A percentile compares a stretch with the other conserved stretches of the same genome.
Evolutionary conservation across 2,329 filamentous ascomycete species (phyloP).

Genomic region (Claviceps purpurea): DNA sequence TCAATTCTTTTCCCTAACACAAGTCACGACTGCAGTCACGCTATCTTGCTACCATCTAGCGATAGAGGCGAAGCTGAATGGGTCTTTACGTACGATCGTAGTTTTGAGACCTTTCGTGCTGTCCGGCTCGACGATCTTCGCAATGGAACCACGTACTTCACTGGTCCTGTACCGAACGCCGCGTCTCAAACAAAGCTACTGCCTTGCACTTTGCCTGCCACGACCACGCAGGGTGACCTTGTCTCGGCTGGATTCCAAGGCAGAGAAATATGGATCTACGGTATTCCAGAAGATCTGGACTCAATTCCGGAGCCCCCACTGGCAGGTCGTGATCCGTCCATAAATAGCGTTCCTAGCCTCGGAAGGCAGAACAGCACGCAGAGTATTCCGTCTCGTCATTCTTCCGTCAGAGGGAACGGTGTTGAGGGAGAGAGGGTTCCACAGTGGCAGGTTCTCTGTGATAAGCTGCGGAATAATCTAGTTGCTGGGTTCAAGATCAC

Average conservation of each 20-base stretch:
- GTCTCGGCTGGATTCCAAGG: slow-evolving; percentile 61
- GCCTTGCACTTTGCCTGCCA: slow-evolving; percentile 56
- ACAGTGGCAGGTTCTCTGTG: slow-evolving; percentile 56
- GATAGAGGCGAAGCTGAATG: slow-evolving; percentile 54
- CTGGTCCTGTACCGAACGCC: slow-evolving; percentile 47
- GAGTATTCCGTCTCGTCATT: slow-evolving; percentile 17
- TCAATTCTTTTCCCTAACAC: slow-evolving; percentile 75
- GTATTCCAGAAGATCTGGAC: slow-evolving; percentile 60
- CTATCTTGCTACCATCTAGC: slow-evolving; percentile 52
- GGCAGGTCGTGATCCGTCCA: slow-evolving; percentile 11
- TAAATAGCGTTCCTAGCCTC: slow-evolving; percentile 5
- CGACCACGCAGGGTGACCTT: slow-evolving; percentile 56
- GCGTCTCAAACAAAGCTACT: slow-evolving; percentile 43
- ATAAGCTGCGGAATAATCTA: slow-evolving; percentile 57
- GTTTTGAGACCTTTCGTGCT: slow-evolving; percentile 65
- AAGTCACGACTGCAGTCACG: slow-evolving; percentile 67
- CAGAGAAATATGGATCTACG: slow-evolving; percentile 66
- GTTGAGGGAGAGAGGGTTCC: slow-evolving; percentile 31
- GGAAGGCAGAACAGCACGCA: slow-evolving; percentile 19
- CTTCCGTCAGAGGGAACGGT: slow-evolving; percentile 16
- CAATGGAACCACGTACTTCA: slow-evolving; percentile 69
- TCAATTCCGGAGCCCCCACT: slow-evolving; percentile 34
- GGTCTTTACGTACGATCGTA: slow-evolving; percentile 66
- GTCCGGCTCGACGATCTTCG: slow-evolving; percentile 62
- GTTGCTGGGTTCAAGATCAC: slow-evolving; percentile 53